Evolutionary conservation across 2,329 filamentous ascomycete genomes (phyloP).

Genomic region (Harringtonia aguacate): DNA sequence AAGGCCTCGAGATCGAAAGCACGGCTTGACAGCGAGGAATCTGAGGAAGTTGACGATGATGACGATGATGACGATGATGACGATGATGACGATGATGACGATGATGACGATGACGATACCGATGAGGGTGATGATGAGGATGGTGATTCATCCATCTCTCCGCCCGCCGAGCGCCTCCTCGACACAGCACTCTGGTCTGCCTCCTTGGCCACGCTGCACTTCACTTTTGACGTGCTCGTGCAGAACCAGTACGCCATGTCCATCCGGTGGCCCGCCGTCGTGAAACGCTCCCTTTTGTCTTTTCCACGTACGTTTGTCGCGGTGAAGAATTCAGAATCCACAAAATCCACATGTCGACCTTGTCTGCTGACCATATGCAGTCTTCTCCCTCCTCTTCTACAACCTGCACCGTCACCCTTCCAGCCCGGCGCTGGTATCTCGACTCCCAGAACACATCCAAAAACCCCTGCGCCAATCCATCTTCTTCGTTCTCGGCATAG

Average conservation of each 20-base stretch:
- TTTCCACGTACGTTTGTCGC: slow-evolving; percentile 18
- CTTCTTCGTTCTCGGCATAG: slow-evolving; percentile 52
- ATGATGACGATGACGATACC: slow-evolving; percentile 13
- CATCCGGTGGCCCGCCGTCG: slow-evolving; percentile 47
- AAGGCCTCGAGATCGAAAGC: slow-evolving; percentile 12
- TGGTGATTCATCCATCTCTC: too few relatives aligned
- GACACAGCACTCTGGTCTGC: slow-evolving; percentile 48
- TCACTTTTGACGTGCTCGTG: slow-evolving; percentile 69
- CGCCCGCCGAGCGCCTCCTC: slow-evolving; percentile 38
- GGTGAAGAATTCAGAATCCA: too few relatives aligned
- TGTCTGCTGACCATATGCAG: slow-evolving; percentile 21
- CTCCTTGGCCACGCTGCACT: slow-evolving; percentile 60
- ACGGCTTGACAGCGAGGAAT: too few relatives aligned
- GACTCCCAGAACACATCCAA: slow-evolving; percentile 35
- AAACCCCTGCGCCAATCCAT: slow-evolving; percentile 41
- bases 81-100: slow-evolving; percentile 25
- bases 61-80: slow-evolving; percentile 7
- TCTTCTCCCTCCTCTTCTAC: slow-evolving; percentile 45
- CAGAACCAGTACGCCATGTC: slow-evolving; percentile 67
- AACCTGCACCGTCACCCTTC: slow-evolving; percentile 42
- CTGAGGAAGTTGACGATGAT: slow-evolving; percentile 13
- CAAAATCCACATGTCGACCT: too few relatives aligned
- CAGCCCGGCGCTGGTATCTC: slow-evolving; percentile 36
- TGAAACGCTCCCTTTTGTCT: slow-evolving; percentile 39
- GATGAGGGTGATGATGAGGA: slow-evolving; percentile 21